phyloP scores from a whole-genome alignment of 129 eudicot species.

The Gnaphalium uliginosum region DNA sequence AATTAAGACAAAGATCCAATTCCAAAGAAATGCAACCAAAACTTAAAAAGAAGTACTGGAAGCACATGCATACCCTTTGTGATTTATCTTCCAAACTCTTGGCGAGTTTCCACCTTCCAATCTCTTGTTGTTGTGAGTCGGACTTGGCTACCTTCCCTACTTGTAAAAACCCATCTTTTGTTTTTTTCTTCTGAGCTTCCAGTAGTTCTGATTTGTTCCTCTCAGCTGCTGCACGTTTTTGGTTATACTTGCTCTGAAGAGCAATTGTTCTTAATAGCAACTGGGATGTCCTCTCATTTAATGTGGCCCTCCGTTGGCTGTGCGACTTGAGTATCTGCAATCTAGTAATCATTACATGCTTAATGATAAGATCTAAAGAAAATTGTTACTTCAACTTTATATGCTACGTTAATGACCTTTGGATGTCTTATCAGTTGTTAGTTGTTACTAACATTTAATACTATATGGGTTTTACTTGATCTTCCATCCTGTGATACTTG shows the following conservation, averaged over 20 bases:
- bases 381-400: not conserved
- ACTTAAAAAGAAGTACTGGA: not conserved
- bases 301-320: slow-evolving; percentile 68
- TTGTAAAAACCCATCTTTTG: slow-evolving; percentile 58
- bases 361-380: slow-evolving; percentile 5
- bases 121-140: slow-evolving; percentile 37
- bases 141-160: slow-evolving; percentile 57
- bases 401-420: not conserved
- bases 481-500: too few species aligned
- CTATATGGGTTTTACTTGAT: too few species aligned
- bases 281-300: slow-evolving; percentile 73
- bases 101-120: slow-evolving; percentile 51
- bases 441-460: not conserved
- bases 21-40: too few species aligned
- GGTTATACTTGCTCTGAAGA: slow-evolving; percentile 23
- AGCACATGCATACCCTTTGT: slow-evolving; percentile 56
- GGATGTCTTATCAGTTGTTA: not conserved
- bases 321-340: slow-evolving; percentile 47
- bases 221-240: slow-evolving; percentile 24
- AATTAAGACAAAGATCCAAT: not conserved
- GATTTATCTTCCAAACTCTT: slow-evolving; percentile 65
- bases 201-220: slow-evolving; percentile 40
- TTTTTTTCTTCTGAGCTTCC: slow-evolving; percentile 70
- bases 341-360: slow-evolving; percentile 24
- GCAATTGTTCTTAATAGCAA: slow-evolving; percentile 44